phyloP scores from a whole-genome alignment of 306 rosid genomes.

The Trifolium repens region DNA sequence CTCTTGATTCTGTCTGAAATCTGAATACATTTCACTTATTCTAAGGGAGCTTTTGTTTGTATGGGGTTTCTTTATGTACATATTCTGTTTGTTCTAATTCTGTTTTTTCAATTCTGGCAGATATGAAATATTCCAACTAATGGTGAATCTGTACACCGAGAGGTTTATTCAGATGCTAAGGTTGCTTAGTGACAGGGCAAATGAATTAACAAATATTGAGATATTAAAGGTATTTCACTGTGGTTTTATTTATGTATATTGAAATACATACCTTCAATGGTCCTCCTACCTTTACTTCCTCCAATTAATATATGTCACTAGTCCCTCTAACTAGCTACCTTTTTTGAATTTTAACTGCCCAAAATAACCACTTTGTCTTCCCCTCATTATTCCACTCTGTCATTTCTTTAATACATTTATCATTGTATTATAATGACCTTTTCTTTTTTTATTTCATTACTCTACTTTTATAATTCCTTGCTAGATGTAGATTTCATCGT shows the following conservation, averaged over 20 bases:
- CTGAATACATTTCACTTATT: constrained; percentile 14
- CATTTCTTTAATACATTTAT: not conserved
- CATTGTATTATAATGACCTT: not conserved
- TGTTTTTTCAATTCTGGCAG: constrained; percentile 56
- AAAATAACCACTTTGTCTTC: not conserved
- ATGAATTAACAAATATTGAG: constrained; percentile 86
- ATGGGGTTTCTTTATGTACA: constrained; percentile 21
- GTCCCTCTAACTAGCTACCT: constrained; percentile 21
- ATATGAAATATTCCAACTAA: constrained; percentile 94
- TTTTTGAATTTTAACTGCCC: not conserved
- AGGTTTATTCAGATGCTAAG: constrained; percentile 98
- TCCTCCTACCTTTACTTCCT: constrained; percentile 14
- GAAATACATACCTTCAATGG: not conserved
- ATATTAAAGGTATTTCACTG: constrained; percentile 76
- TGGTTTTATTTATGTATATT: constrained; percentile 31
- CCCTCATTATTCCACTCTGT: not conserved
- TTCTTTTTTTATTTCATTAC: constrained; percentile 2
- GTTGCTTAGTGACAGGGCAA: constrained; percentile 90
- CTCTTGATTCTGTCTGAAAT: not conserved
- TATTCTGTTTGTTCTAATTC: constrained; percentile 39
- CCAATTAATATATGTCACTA: not conserved
- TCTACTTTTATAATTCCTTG: constrained; percentile 6
- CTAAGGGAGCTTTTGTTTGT: constrained; percentile 16
- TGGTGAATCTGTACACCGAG: constrained; percentile 96
- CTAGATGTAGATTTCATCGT: not conserved